A percentile compares a stretch with the other conserved stretches of the same genome.
phyloP scores from a whole-genome alignment of 2,329 filamentous ascomycete species.

The Onygenales sp. region DNA sequence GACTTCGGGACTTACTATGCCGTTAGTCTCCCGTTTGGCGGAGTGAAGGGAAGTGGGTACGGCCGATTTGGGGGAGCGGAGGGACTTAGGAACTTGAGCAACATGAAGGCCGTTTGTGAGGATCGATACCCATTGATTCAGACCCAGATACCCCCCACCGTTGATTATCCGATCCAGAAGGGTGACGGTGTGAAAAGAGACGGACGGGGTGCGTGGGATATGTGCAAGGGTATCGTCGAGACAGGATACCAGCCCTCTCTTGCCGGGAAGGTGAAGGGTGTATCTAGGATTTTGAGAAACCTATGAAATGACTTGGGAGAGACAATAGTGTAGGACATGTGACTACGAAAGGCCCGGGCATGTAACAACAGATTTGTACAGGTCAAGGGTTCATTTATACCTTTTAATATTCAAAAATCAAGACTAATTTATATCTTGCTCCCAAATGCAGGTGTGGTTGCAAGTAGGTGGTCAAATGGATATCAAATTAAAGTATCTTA shows the following conservation, averaged over 20 bases:
- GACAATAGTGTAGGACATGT: not conserved
- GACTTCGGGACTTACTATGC: constrained; percentile 93
- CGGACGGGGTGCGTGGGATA: constrained; percentile 54
- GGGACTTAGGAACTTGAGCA: constrained; percentile 74
- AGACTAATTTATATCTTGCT: too few species aligned
- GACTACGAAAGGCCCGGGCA: too few species aligned
- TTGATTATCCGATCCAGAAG: constrained; percentile 70
- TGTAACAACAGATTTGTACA: too few species aligned
- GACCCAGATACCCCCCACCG: constrained; percentile 69
- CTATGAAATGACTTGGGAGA: constrained; percentile 17
- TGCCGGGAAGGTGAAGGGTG: constrained; percentile 29
- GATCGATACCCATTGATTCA: constrained; percentile 56
- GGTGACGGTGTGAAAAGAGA: constrained; percentile 42
- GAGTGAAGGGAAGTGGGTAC: constrained; percentile 80
- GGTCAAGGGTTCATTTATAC: too few species aligned
- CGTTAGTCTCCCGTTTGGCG: constrained; percentile 89
- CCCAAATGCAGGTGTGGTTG: too few species aligned
- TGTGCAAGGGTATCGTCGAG: constrained; percentile 36
- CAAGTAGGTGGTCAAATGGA: too few species aligned
- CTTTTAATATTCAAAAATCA: too few species aligned
- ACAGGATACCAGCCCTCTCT: constrained; percentile 38
- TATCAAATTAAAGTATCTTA: too few species aligned
- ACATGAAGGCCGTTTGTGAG: constrained; percentile 74
- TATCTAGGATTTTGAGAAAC: constrained; percentile 29
- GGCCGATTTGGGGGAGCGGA: constrained; percentile 89